A percentile compares a stretch with the other conserved stretches of the same genome.
These are phyloP conservation scores for Gaultheria prostrata DNA, from an alignment of 148 eudicot species.

Conservation along the genomic window DNA sequence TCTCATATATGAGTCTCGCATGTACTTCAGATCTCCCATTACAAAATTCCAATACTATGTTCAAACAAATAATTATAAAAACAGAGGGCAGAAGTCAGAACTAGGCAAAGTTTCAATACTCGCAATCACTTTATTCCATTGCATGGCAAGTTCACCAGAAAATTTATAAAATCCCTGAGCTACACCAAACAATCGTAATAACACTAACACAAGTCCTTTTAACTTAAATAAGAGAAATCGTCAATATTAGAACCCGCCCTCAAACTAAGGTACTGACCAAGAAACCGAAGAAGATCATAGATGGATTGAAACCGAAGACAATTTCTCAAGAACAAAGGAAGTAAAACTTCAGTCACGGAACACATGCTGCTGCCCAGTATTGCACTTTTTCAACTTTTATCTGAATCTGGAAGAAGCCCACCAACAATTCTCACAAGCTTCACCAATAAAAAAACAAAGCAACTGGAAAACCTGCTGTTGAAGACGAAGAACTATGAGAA, in stretches of 20 bases:
- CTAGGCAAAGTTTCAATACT: background rate
- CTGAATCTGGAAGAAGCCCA: conserved; percentile 16
- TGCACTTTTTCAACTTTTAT: background rate
- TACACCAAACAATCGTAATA: background rate
- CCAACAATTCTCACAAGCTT: conserved; percentile 22
- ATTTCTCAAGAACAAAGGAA: background rate
- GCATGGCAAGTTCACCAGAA: background rate
- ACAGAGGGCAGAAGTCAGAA: background rate
- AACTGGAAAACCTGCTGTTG: conserved; percentile 18
- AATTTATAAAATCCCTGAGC: background rate
- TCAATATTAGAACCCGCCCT: background rate
- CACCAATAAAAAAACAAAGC: conserved; percentile 10
- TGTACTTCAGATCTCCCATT: too few relatives aligned
- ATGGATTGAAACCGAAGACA: background rate
- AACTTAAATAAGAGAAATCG: background rate
- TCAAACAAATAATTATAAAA: background rate
- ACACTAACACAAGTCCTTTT: background rate
- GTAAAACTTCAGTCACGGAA: background rate
- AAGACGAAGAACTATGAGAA: background rate
- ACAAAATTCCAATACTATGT: background rate
- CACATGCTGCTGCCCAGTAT: conserved; percentile 2
- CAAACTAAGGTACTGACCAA: background rate
- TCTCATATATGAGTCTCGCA: too few relatives aligned
- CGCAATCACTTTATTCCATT: background rate
- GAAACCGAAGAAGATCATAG: background rate